These are phyloP conservation scores for Escovopsis sp. DNA, from an alignment of 2,329 filamentous ascomycete genomes.

Conservation along the genomic window DNA sequence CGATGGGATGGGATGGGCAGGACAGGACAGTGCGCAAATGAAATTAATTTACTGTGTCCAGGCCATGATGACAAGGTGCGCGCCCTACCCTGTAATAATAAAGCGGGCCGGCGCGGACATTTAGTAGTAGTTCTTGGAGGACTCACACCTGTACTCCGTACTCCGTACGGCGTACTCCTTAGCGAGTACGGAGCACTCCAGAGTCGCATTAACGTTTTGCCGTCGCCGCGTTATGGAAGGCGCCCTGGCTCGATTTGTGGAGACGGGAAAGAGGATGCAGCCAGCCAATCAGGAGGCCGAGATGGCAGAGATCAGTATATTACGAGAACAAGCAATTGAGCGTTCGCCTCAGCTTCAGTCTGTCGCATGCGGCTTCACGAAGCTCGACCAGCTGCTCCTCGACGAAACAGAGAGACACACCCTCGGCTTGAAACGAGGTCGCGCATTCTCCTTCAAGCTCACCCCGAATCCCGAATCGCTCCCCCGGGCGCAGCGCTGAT, in stretches of 20 bases:
- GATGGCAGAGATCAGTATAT: too few species aligned
- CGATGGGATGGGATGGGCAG: too few species aligned
- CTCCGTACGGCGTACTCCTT: too few species aligned
- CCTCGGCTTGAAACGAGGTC: not conserved
- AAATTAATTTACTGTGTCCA: conserved; percentile 12
- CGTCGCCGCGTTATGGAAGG: conserved; percentile 5
- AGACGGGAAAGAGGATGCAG: too few species aligned
- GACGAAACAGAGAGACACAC: not conserved
- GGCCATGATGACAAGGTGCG: conserved; percentile 3
- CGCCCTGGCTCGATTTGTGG: too few species aligned
- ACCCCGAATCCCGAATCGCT: not conserved
- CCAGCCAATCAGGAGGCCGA: conserved; percentile 13
- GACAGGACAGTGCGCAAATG: not conserved
- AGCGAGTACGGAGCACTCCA: too few species aligned
- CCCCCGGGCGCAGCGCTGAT: not conserved
- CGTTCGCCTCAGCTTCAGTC: not conserved
- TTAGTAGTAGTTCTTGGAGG: too few species aligned
- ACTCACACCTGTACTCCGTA: too few species aligned
- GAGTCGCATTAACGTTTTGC: conserved; percentile 14
- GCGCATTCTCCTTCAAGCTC: not conserved
- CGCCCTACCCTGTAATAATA: not conserved
- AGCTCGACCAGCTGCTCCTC: not conserved
- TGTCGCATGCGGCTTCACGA: not conserved
- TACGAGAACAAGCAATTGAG: too few species aligned
- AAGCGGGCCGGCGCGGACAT: too few species aligned